Evolutionary conservation across 345 rosid species (phyloP).

Genomic region (Lenwebbia sp.): DNA sequence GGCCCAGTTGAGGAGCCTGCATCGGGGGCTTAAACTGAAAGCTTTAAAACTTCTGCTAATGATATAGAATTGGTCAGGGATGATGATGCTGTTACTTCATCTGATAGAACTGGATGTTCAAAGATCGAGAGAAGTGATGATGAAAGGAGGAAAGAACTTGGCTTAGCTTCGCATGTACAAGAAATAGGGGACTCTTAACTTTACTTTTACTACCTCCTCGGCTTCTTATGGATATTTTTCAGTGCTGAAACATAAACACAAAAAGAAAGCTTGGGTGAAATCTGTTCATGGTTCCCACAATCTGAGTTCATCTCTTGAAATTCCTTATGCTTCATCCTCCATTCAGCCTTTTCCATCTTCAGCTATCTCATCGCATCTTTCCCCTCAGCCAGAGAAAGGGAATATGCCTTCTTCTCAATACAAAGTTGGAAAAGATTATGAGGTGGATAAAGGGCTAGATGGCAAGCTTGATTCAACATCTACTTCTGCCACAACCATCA

Average conservation of each 20-base stretch:
- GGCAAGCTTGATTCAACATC: constrained; percentile 27
- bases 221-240: constrained; percentile 28
- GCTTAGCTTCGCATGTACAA: constrained; percentile 23
- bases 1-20: constrained; percentile 32
- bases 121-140: constrained; percentile 31
- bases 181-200: constrained; percentile 34
- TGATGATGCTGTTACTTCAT: constrained; percentile 29
- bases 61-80: constrained; percentile 53
- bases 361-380: constrained; percentile 27
- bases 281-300: constrained; percentile 23
- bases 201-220: constrained; percentile 70
- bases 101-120: constrained; percentile 43
- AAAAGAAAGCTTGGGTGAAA: constrained; percentile 40
- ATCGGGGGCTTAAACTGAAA: constrained; percentile 78
- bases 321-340: constrained; percentile 29
- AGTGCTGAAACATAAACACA: constrained; percentile 26
- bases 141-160: constrained; percentile 18
- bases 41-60: constrained; percentile 80
- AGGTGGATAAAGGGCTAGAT: constrained; percentile 26
- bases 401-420: constrained; percentile 18
- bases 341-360: constrained; percentile 32
- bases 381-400: constrained; percentile 27
- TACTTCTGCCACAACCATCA: constrained; percentile 24
- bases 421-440: constrained; percentile 20
- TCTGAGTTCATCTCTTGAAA: constrained; percentile 22